A percentile compares a stretch with the other conserved stretches of the same genome.
Conservation (phyloP, 1,284 basidiomycete species). For the Rhodotorula mucilaginosa region DNA sequence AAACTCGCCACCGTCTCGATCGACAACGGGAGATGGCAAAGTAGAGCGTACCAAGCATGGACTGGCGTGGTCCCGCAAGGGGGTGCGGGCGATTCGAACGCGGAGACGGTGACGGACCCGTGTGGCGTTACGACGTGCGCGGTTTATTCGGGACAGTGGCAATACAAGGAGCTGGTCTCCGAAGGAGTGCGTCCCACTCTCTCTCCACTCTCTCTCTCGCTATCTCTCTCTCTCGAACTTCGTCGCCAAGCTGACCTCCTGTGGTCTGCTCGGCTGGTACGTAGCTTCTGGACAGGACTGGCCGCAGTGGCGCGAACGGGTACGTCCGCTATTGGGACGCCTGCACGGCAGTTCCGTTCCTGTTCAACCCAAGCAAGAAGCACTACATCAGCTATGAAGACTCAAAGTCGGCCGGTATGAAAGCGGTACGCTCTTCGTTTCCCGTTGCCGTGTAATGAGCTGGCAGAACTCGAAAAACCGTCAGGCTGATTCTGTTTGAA, state of each 20-base stretch:
- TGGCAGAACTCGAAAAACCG: too few species aligned
- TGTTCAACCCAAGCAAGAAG: constrained; percentile 25
- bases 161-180: constrained; percentile 22
- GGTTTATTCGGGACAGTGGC: constrained; percentile 29
- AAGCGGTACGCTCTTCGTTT: constrained; percentile 10
- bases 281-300: constrained; percentile 25
- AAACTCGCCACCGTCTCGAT: constrained; percentile 13
- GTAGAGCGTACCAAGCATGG: constrained; percentile 27
- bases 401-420: constrained; percentile 7
- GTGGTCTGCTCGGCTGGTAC: neutral
- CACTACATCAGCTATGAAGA: constrained; percentile 38
- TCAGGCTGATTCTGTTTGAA: too few species aligned
- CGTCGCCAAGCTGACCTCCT: neutral
- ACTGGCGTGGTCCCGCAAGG: constrained; percentile 19
- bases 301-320: constrained; percentile 18
- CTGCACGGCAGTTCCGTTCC: constrained; percentile 33
- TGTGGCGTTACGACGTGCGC: constrained; percentile 20
- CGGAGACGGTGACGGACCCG: constrained; percentile 8
- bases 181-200: constrained; percentile 9
- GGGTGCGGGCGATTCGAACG: constrained; percentile 25
- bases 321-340: constrained; percentile 26
- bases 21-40: constrained; percentile 11
- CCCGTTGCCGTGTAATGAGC: too few species aligned
- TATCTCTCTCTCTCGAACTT: neutral
- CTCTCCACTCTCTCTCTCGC: neutral